Conservation (phyloP, 192 early-diverging fungal species). For the Coemansia sp. region DNA sequence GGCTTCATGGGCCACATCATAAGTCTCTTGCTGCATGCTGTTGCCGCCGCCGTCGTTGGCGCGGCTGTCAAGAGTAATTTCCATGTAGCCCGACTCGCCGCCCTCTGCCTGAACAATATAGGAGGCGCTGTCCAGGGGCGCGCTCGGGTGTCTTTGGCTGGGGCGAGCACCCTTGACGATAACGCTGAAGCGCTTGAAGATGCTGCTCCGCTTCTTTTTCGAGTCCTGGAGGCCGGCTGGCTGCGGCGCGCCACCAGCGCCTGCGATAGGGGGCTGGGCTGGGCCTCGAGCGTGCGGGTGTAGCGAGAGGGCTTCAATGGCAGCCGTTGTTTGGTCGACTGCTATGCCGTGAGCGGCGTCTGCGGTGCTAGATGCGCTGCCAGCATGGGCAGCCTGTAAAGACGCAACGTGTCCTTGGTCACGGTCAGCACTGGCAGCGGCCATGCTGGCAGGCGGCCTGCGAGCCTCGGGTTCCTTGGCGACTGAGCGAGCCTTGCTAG, state of each 20-base stretch:
- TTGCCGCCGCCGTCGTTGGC: slow-evolving; percentile 1
- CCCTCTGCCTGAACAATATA: slow-evolving; percentile 43
- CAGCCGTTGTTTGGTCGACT: slow-evolving; percentile 52
- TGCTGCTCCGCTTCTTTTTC: slow-evolving; percentile 38
- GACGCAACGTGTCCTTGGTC: background rate
- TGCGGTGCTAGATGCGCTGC: background rate
- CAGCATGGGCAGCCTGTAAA: background rate
- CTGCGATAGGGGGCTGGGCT: slow-evolving; percentile 7
- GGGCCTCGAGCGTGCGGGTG: slow-evolving; percentile 23
- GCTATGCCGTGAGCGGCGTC: background rate
- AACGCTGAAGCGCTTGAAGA: slow-evolving; percentile 49
- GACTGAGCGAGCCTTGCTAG: slow-evolving; percentile 1
- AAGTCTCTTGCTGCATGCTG: background rate
- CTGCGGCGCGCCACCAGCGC: background rate
- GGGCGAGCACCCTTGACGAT: slow-evolving; percentile 44
- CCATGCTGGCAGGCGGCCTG: background rate
- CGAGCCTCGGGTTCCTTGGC: slow-evolving; percentile 3
- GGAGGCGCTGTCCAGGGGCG: slow-evolving; percentile 18
- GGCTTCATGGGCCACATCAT: background rate
- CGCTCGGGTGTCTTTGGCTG: slow-evolving; percentile 8
- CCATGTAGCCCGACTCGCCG: slow-evolving; percentile 43
- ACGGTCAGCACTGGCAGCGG: background rate
- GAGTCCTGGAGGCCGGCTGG: slow-evolving; percentile 8
- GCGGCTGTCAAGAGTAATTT: slow-evolving; percentile 29
- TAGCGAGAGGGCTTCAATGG: slow-evolving; percentile 43